These are phyloP conservation scores for Hirschioporus abietinus DNA, from an alignment of 768 basidiomycete genomes.

Conservation along the genomic window DNA sequence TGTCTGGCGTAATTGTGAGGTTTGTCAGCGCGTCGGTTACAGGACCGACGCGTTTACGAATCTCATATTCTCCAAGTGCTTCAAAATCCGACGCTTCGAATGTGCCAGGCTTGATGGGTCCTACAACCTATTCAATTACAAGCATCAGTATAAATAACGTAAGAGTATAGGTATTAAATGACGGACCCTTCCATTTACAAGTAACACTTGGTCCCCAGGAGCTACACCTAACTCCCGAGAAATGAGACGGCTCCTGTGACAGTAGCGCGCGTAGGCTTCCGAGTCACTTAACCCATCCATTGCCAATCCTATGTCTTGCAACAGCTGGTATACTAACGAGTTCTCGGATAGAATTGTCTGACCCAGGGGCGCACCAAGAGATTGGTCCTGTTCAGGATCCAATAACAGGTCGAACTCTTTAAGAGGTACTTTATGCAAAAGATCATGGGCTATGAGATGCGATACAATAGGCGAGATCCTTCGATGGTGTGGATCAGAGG, in stretches of 20 bases:
- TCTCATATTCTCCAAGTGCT: constrained; percentile 68
- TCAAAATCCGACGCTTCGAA: constrained; percentile 72
- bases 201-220: constrained; percentile 56
- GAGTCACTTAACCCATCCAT: constrained; percentile 29
- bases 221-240: constrained; percentile 50
- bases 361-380: neutral
- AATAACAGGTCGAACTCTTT: neutral
- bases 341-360: neutral
- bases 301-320: constrained; percentile 19
- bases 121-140: constrained; percentile 54
- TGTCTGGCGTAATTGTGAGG: constrained; percentile 34
- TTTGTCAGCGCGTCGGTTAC: constrained; percentile 61
- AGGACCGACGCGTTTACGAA: constrained; percentile 61
- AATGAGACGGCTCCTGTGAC: constrained; percentile 41
- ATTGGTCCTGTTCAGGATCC: constrained; percentile 8
- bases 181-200: constrained; percentile 83
- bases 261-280: constrained; percentile 35
- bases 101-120: constrained; percentile 54
- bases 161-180: neutral
- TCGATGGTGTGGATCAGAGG: constrained; percentile 16
- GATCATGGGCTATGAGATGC: constrained; percentile 39
- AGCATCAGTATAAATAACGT: constrained; percentile 8
- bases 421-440: constrained; percentile 33
- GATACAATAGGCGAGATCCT: constrained; percentile 43
- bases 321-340: neutral